phyloP scores from a whole-genome alignment of 2,329 filamentous ascomycete species.

The Trichoderma semiorbis region DNA sequence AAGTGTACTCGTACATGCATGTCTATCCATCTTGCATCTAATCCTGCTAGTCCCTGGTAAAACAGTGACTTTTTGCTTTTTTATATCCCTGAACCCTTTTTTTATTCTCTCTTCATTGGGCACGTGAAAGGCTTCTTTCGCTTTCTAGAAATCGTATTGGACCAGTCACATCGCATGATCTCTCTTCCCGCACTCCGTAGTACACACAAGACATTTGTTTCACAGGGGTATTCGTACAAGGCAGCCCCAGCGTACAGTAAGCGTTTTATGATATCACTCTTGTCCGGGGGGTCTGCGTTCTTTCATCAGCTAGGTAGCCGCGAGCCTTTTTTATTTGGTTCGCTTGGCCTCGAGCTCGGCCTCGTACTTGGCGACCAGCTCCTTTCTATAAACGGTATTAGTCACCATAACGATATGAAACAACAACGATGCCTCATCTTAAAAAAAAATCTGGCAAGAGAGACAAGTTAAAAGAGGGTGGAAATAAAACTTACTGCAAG shows the following conservation, averaged over 20 bases:
- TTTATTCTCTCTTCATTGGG: not conserved
- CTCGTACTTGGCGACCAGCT: conserved; percentile 56
- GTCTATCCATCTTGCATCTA: conserved; percentile 14
- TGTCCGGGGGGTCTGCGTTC: not conserved
- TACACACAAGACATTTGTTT: conserved; percentile 4
- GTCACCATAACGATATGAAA: not conserved
- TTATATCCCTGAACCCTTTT: conserved; percentile 10
- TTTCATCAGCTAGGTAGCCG: not conserved
- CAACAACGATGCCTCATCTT: not conserved
- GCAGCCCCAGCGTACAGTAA: not conserved
- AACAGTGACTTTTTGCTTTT: conserved; percentile 1
- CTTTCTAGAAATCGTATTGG: not conserved
- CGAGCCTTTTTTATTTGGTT: conserved; percentile 41
- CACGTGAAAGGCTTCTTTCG: not conserved
- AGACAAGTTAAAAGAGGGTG: not conserved
- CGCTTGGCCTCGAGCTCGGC: conserved; percentile 57
- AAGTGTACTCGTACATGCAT: not conserved
- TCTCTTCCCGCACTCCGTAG: not conserved
- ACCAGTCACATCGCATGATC: not conserved
- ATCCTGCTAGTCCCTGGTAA: not conserved
- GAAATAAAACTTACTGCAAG: conserved; percentile 73
- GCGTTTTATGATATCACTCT: not conserved
- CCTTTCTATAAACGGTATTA: conserved; percentile 43
- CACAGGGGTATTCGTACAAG: conserved; percentile 12
- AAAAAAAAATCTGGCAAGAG: not conserved